These are phyloP conservation scores for Aeschynomene evenia DNA, from an alignment of 306 rosid species.

Conservation along the genomic window DNA sequence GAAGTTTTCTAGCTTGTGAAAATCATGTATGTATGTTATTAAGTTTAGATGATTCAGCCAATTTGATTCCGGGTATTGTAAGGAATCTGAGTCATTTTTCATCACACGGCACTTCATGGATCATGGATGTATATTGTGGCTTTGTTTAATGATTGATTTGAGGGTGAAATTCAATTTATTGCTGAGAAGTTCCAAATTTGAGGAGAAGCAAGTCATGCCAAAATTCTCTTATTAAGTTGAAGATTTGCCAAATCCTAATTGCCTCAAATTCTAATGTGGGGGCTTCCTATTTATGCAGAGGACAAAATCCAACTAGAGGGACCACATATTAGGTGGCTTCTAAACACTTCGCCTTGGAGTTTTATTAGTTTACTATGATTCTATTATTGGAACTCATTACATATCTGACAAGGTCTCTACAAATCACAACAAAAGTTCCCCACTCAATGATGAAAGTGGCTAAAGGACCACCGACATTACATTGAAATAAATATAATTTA, in stretches of 20 bases:
- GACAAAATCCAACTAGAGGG: constrained; percentile 1
- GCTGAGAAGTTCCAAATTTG: neutral
- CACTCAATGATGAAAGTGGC: constrained; percentile 14
- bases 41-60: constrained; percentile 27
- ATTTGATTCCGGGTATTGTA: constrained; percentile 33
- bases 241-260: neutral
- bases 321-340: constrained; percentile 2
- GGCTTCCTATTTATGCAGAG: neutral
- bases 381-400: neutral
- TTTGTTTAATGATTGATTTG: constrained; percentile 3
- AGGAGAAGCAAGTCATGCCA: neutral
- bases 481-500: constrained; percentile 12
- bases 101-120: constrained; percentile 20
- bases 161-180: neutral
- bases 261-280: constrained; percentile 13
- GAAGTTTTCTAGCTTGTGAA: constrained; percentile 28
- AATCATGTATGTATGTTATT: constrained; percentile 15
- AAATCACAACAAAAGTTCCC: constrained; percentile 24
- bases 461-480: constrained; percentile 2
- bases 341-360: neutral
- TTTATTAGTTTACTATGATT: neutral
- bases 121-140: constrained; percentile 6
- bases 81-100: constrained; percentile 32
- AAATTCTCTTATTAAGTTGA: neutral
- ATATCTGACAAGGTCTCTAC: constrained; percentile 31